phyloP scores from a whole-genome alignment of 495 filamentous ascomycete genomes.

The Talaromyces liani region DNA sequence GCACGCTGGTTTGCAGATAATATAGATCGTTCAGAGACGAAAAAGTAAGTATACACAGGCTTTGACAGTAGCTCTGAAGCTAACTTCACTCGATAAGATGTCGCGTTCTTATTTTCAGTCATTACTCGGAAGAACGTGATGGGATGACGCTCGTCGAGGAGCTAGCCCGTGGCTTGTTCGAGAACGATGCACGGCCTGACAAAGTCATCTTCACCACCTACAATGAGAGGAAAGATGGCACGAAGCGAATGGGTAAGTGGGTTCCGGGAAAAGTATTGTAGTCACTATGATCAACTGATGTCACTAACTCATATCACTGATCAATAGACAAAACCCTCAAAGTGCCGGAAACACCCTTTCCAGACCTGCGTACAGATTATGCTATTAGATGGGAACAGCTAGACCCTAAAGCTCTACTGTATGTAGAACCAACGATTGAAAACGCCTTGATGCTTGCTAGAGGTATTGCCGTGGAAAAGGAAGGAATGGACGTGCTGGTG shows the following conservation, averaged over 20 bases:
- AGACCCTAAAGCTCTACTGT: constrained; percentile 18
- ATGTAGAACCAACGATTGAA: constrained; percentile 21
- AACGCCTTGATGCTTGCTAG: constrained; percentile 24
- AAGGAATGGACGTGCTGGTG: constrained; percentile 40
- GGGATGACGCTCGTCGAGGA: constrained; percentile 20
- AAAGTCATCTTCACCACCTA: constrained; percentile 29
- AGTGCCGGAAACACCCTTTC: constrained; percentile 13
- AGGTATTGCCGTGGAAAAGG: constrained; percentile 14
- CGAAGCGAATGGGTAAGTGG: constrained; percentile 18
- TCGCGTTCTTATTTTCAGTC: constrained; percentile 32
- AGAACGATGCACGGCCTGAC: constrained; percentile 15
- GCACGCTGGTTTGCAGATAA: constrained; percentile 35
- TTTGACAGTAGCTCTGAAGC: neutral
- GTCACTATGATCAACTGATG: too few relatives aligned
- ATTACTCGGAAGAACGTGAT: constrained; percentile 33
- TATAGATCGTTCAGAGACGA: neutral
- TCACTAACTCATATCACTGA: too few relatives aligned
- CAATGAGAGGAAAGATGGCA: constrained; percentile 20
- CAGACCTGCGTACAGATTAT: constrained; percentile 20
- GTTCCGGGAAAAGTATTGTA: too few relatives aligned
- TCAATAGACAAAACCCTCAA: constrained; percentile 25
- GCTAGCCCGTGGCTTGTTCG: constrained; percentile 21
- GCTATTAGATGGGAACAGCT: constrained; percentile 17
- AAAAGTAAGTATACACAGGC: constrained; percentile 13
- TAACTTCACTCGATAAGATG: neutral